Conservation (phyloP, 2,329 filamentous ascomycete genomes). For the Neurospora sp. region DNA sequence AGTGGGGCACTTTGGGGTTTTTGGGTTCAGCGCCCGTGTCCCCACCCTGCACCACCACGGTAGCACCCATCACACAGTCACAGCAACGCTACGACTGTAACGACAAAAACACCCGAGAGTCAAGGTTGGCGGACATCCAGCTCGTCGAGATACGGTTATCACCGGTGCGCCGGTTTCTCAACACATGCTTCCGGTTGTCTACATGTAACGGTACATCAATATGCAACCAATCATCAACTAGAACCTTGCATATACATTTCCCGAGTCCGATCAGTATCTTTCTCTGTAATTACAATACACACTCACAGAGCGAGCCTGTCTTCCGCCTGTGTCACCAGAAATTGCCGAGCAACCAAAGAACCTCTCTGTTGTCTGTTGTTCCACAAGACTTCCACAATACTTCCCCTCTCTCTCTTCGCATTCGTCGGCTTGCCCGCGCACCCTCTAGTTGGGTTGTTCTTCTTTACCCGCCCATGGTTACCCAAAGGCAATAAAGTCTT, state of each 20-base stretch:
- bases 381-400: neutral
- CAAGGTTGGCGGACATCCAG: neutral
- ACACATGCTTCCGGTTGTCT: neutral
- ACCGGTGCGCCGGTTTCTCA: neutral
- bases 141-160: neutral
- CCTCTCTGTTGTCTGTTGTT: neutral
- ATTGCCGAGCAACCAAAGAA: neutral
- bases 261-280: neutral
- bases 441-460: neutral
- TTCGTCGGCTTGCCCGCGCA: neutral
- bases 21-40: neutral
- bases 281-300: neutral
- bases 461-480: neutral
- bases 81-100: neutral
- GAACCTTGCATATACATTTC: neutral
- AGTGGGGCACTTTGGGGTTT: neutral
- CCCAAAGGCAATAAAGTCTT: neutral
- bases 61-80: neutral
- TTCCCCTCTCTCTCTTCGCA: neutral
- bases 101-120: neutral
- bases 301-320: neutral
- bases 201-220: neutral
- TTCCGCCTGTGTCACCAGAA: neutral
- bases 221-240: neutral
- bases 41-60: neutral